Evolutionary conservation across 139 green algal species (phyloP), one percentile per base, ranked within the genome.

Genomic region (Chlorella sp.): DNA sequence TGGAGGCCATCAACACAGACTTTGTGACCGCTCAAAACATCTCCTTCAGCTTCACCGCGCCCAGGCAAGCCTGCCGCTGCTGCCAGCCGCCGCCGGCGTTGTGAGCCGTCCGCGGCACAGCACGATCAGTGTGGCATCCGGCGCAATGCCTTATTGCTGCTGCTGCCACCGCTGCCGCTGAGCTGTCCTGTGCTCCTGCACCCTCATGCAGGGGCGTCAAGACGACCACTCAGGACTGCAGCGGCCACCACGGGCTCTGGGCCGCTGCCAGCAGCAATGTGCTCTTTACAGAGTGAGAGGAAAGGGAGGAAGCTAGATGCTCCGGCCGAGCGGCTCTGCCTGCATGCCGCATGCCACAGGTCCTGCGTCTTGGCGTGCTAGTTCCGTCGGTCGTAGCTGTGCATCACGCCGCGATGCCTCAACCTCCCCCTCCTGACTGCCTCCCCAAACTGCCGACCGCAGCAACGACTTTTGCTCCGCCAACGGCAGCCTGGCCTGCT

Each of bases 11-110:
- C 36, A 71, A 81, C 55, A 36, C 55, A 18, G 74, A 81, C 21
- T 69, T 81, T n/a, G 44, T 72, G 44, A 82, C 60, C 69, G 16
- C n/a, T 15, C 47, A 47, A n/a, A 81, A 81, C 74, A 81, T 81
- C 5, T 62, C 36, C 5, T 20, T 81, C 0, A 47, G 47, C 30
- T 63, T 41, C 30, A 81, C 74, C 6, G 51, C 47, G 2, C 41
- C 47, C 32, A 69, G 73, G 73, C 28, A 25, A 30, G 71, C n/a
- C n/a, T 38, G 13, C 6, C 16, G 64, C 64, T 39, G 64, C 23
- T 16, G 62, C 28, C n/a, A n/a, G n/a, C n/a, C n/a, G n/a, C n/a
- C n/a, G n/a, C n/a, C n/a, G n/a, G n/a, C n/a, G n/a, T n/a, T n/a
- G n/a, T n/a, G n/a, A n/a, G n/a, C n/a, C n/a, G n/a, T n/a, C n/a